Conservation (phyloP, 495 filamentous ascomycete genomes). For the Hypoxylon perforatum region DNA sequence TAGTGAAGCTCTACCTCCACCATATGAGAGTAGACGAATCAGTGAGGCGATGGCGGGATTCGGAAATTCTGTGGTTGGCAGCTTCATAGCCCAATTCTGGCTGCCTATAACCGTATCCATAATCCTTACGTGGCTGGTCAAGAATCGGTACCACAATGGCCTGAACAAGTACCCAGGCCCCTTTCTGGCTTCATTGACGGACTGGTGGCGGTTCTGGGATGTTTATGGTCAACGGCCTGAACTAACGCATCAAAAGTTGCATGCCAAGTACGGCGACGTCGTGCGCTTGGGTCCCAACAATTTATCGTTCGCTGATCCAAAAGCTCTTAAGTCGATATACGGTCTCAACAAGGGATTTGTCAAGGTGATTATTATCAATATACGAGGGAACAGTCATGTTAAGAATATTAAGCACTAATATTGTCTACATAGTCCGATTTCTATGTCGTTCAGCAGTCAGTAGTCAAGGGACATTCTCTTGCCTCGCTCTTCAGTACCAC, state of each 20-base stretch:
- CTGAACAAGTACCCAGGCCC: constrained; percentile 75
- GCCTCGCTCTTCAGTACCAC: constrained; percentile 82
- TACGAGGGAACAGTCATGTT: constrained; percentile 5
- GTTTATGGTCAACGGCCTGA: constrained; percentile 72
- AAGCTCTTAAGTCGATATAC: constrained; percentile 78
- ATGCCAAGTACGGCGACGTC: constrained; percentile 76
- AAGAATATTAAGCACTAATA: constrained; percentile 33
- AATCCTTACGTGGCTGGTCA: constrained; percentile 57
- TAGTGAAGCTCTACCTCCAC: constrained; percentile 3
- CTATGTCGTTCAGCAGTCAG: constrained; percentile 74
- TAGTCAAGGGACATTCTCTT: constrained; percentile 71
- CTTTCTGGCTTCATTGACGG: constrained; percentile 72
- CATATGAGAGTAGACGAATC: constrained; percentile 27
- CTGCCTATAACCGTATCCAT: constrained; percentile 47
- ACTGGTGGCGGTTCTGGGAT: constrained; percentile 76
- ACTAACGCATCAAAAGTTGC: constrained; percentile 71
- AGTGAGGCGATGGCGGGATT: constrained; percentile 28
- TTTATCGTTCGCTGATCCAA: constrained; percentile 74
- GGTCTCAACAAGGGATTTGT: constrained; percentile 84
- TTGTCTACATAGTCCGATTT: constrained; percentile 69
- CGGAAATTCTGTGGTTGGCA: constrained; percentile 43
- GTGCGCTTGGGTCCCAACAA: constrained; percentile 76
- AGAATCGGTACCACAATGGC: constrained; percentile 68
- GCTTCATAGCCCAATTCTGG: constrained; percentile 62
- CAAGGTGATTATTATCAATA: constrained; percentile 66